Evolutionary conservation across 306 rosid genomes (phyloP), one percentile per base, ranked within the genome.

Genomic region (Abrus precatorius): DNA sequence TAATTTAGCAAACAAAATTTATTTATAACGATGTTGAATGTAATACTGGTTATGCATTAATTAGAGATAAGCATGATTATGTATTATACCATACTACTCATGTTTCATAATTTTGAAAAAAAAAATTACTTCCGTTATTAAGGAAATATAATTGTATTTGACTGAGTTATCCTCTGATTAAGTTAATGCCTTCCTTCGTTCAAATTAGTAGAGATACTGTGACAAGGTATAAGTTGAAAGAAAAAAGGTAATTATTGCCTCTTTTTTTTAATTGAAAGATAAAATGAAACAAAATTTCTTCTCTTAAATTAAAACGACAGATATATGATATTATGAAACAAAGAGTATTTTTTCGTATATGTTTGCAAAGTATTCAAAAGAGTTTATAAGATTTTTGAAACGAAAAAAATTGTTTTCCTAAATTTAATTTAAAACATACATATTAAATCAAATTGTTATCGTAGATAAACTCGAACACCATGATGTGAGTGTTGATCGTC

Each of bases 391-490:
- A 0, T 69, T 7, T 8, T 30, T 12, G 8, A 69, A 32, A 30
- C 11, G 9, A 62, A 69, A 70, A 32, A 0, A 1, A 10, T 28
- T 13, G 20, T 13, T 47, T 30, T 48, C 47, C 27, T 7, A 54
- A 72, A 38, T 54, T 9, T 36, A 72, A 72, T 72, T 44, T 36
- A 54, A 53, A 72, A 29, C 50, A 72, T 38, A 20, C 62, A 53
- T 72, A 44, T 9, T 14, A 56, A 54, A 60, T 40, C 20, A 7
- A 43, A 14, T 33, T 61, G 20, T 11, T 10, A 60, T 60, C 1
- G 32, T 60, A 3, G 7, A 60, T 30, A 60, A 60, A 60, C 7
- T 9, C 40, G n/a, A 59, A 40, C 65, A 59, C 14, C 41, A 10
- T 48, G 52, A 56, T 62, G 43, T 36, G 20, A 38, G 40, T 32